Evolutionary conservation across 192 early-diverging fungal genomes (phyloP), one percentile per base, ranked within the genome.

Genomic region (Entomortierella lignicola): DNA sequence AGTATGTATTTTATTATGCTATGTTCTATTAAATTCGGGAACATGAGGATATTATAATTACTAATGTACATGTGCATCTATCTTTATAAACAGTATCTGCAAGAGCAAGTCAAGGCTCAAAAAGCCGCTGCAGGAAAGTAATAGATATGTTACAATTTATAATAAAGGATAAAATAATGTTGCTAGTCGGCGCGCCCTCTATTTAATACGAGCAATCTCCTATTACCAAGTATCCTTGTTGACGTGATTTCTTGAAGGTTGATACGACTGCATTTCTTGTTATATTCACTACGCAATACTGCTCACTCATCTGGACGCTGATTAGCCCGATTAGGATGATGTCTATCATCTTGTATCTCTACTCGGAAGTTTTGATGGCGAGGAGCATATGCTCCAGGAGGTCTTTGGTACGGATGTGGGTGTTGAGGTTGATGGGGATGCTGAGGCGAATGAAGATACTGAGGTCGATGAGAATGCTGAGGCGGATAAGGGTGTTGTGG

Each of bases 31-130:
- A n/a, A n/a, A n/a, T n/a, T n/a, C n/a, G n/a, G n/a, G n/a, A n/a
- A n/a, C n/a, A n/a, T n/a, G n/a, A n/a, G n/a, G n/a, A n/a, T n/a
- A n/a, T n/a, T n/a, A n/a, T n/a, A n/a, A n/a, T n/a, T n/a, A n/a
- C n/a, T n/a, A n/a, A n/a, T n/a, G n/a, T n/a, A n/a, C n/a, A n/a
- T n/a, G n/a, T n/a, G n/a, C 41, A 17, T 60, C 4, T 43, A 39
- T 10, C 41, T 55, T 50, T 31, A 13, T 21, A 47, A n/a, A 0
- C 56, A 83, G 82, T 84, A 72, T 53, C 55, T 87, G 37, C 71
- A 80, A 64, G 85, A 87, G 39, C 84, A 84, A 60, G 80, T 81
- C 26, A 87, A 86, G 34, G 73, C 72, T 8, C 85, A 86, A 52
- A 83, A 77, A 41, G 82, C 82, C 0, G 72, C 81, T 25, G 73